Evolutionary conservation across 2,329 filamentous ascomycete genomes (phyloP), one percentile per base, ranked within the genome.

Genomic region (Penicillium sp.): DNA sequence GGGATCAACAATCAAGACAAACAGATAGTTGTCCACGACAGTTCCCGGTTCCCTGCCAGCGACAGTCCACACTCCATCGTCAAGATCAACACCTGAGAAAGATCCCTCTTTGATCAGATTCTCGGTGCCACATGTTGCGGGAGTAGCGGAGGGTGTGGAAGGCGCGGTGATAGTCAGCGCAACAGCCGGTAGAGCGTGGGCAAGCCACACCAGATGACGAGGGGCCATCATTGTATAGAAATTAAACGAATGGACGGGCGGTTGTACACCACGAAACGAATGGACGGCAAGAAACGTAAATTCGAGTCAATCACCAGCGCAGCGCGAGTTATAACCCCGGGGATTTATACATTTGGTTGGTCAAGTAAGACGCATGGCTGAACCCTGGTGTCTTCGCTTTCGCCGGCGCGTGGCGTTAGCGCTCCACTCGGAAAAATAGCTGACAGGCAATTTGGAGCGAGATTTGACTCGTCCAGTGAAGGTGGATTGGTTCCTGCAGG

Each of bases 221-320:
- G 21, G 45, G 6, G 14, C 14, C 21, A 38, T 44, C 45, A 49
- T 44, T 13, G 16, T 38, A 47, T 47, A 31, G 16, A 39, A 27
- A 32, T 16, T 22, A 44, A 39, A 49, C 51, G 46, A 53, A 49
- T 49, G 51, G 51, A 44, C 45, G 4, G 45, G 51, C 14, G 45
- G 44, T 5, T 32, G 43, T 18, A 32, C 45, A 53, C 40, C 51
- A 49, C 51, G 8, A 36, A 39, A 13, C 6, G 38, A 43, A 49
- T 11, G 31, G 18, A 34, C 32, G 29, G 24, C 22, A 22, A 48
- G 10, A 24, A 38, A 18, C 9, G n/a, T 22, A 32, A n/a, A 24
- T 44, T 18, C n/a, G 3, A 22, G 14, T 32, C 16, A 13, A 31
- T 16, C 22, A 47, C 1, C 34, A n/a, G 18, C 13, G 38, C 8